phyloP scores from a whole-genome alignment of 306 rosid species.

The Medicago ruthenica region DNA sequence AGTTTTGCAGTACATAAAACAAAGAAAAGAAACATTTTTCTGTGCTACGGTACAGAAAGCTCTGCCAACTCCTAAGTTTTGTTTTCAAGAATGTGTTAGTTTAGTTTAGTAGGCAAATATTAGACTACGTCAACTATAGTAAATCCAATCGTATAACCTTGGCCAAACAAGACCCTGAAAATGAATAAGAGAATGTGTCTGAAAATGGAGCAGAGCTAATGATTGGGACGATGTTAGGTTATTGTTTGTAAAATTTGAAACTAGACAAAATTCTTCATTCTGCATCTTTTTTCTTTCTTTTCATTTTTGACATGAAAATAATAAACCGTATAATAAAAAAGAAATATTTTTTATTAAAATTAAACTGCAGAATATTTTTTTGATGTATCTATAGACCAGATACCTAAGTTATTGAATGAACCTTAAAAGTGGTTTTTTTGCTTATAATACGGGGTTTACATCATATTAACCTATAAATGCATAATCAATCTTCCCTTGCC shows the following conservation, averaged over 20 bases:
- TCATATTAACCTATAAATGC: too few relatives aligned
- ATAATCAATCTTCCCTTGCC: background rate
- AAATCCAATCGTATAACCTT: too few relatives aligned
- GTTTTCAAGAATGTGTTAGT: slow-evolving; percentile 12
- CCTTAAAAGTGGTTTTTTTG: too few relatives aligned
- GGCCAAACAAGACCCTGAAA: too few relatives aligned
- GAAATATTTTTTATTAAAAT: background rate
- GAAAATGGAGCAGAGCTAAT: background rate
- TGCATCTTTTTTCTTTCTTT: background rate
- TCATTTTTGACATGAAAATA: background rate
- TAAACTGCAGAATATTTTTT: too few relatives aligned
- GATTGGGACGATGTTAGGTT: background rate
- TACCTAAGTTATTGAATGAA: too few relatives aligned
- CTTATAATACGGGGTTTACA: too few relatives aligned
- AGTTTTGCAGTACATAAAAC: background rate
- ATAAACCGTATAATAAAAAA: background rate
- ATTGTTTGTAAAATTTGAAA: slow-evolving; percentile 26
- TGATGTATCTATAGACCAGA: too few relatives aligned
- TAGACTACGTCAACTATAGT: background rate
- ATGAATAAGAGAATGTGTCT: too few relatives aligned
- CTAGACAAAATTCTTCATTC: background rate
- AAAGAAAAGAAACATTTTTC: slow-evolving; percentile 23
- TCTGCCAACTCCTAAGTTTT: slow-evolving; percentile 7
- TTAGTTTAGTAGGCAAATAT: background rate
- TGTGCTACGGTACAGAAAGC: background rate